phyloP scores from a whole-genome alignment of 2,329 filamentous ascomycete genomes.

The Chaetothyriales sp. region DNA sequence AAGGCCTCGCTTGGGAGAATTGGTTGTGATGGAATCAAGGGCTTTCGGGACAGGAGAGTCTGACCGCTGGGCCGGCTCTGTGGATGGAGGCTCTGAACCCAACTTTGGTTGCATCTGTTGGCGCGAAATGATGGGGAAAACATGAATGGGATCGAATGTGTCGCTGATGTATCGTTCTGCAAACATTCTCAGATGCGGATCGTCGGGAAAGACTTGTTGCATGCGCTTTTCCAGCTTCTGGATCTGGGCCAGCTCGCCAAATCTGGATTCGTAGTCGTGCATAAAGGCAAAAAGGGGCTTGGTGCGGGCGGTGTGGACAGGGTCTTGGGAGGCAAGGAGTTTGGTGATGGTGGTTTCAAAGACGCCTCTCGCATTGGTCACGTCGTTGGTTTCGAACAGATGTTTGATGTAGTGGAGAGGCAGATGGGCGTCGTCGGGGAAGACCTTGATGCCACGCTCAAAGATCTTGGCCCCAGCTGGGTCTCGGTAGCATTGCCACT shows the following conservation, averaged over 20 bases:
- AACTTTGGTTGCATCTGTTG: slow-evolving; percentile 57
- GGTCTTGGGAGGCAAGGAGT: slow-evolving; percentile 50
- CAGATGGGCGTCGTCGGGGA: slow-evolving; percentile 85
- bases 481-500: slow-evolving; percentile 93
- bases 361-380: slow-evolving; percentile 85
- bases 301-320: slow-evolving; percentile 57
- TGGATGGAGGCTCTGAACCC: slow-evolving; percentile 27
- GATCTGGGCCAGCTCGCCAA: slow-evolving; percentile 82
- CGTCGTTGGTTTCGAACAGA: slow-evolving; percentile 78
- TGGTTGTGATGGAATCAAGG: slow-evolving; percentile 23
- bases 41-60: slow-evolving; percentile 25
- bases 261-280: slow-evolving; percentile 88
- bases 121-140: slow-evolving; percentile 67
- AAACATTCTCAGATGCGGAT: slow-evolving; percentile 62
- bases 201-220: slow-evolving; percentile 81
- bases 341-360: slow-evolving; percentile 88
- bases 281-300: slow-evolving; percentile 83
- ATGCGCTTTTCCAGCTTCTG: slow-evolving; percentile 83
- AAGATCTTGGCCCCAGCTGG: slow-evolving; percentile 87
- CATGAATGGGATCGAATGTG: slow-evolving; percentile 65
- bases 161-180: slow-evolving; percentile 56
- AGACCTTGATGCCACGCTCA: slow-evolving; percentile 81
- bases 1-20: slow-evolving; percentile 42
- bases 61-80: slow-evolving; percentile 14
- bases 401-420: slow-evolving; percentile 94